phyloP scores from a whole-genome alignment of 495 filamentous ascomycete genomes.

The Articulospora tetracladia region DNA sequence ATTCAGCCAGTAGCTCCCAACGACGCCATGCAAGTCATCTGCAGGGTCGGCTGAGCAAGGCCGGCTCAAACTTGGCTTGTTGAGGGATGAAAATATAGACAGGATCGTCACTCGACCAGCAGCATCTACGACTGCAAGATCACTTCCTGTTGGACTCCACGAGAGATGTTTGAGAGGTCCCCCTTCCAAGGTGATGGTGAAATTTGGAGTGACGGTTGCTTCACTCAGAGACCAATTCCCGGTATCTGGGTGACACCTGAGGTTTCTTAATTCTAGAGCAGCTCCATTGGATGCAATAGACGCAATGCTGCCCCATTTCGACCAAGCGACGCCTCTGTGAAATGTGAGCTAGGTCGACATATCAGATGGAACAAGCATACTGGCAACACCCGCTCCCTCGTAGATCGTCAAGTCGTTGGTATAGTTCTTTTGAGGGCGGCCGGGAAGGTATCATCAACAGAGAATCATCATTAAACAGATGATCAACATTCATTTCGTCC shows the following conservation, averaged over 20 bases:
- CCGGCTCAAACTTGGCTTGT: conserved; percentile 55
- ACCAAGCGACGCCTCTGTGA: conserved; percentile 80
- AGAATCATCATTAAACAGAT: conserved; percentile 72
- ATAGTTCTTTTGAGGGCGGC: conserved; percentile 60
- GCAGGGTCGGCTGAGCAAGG: conserved; percentile 51
- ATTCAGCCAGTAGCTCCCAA: conserved; percentile 81
- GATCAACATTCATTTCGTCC: conserved; percentile 63
- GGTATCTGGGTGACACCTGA: conserved; percentile 64
- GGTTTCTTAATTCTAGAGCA: conserved; percentile 63
- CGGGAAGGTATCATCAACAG: conserved; percentile 49
- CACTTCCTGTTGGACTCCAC: conserved; percentile 69
- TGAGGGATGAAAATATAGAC: conserved; percentile 57
- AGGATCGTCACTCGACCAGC: conserved; percentile 70
- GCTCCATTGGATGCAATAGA: conserved; percentile 69
- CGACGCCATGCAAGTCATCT: conserved; percentile 70
- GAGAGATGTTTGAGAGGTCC: conserved; percentile 68
- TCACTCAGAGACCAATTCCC: conserved; percentile 78
- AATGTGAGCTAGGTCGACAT: conserved; percentile 10
- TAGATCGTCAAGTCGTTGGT: conserved; percentile 74
- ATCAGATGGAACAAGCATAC: conserved; percentile 48
- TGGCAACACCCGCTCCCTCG: conserved; percentile 76
- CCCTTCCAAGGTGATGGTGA: conserved; percentile 43
- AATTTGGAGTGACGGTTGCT: conserved; percentile 35
- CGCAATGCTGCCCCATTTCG: conserved; percentile 81
- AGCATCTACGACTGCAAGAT: conserved; percentile 73